Percentiles rank a stretch among this genome's conserved stretches.
Conservation (phyloP, 345 rosid species). For the Populus deltoides region DNA sequence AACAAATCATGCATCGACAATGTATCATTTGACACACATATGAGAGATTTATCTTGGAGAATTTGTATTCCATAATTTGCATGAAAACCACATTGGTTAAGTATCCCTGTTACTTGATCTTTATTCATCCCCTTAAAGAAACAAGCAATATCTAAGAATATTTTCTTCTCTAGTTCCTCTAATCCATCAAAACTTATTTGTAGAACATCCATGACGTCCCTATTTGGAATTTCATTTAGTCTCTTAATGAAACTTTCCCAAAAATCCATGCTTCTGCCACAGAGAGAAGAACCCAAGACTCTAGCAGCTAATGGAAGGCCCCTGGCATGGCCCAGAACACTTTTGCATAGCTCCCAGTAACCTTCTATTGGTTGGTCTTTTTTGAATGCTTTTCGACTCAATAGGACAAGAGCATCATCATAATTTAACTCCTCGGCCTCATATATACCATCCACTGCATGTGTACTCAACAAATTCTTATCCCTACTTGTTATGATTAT, state of each 20-base stretch:
- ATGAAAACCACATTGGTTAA: conserved; percentile 7
- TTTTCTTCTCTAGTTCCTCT: conserved; percentile 3
- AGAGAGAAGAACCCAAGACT: conserved; percentile 14
- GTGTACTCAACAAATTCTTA: conserved; percentile 3
- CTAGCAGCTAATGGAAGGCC: conserved; percentile 21
- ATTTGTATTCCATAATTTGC: conserved; percentile 13
- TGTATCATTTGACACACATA: not conserved
- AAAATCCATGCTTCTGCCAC: not conserved
- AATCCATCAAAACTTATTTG: conserved; percentile 14
- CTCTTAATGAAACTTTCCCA: conserved; percentile 12
- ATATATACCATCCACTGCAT: not conserved
- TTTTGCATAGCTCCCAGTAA: not conserved
- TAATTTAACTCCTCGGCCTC: conserved; percentile 8
- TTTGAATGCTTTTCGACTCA: conserved; percentile 7
- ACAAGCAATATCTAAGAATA: not conserved
- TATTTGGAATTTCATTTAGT: conserved; percentile 3
- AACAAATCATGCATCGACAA: conserved; percentile 17
- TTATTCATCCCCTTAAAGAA: not conserved
- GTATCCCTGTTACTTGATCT: not conserved
- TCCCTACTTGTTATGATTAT: conserved; percentile 17
- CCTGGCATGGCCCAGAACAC: conserved; percentile 6
- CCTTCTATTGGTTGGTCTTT: not conserved
- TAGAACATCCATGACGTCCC: conserved; percentile 6
- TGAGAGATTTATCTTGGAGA: conserved; percentile 9
- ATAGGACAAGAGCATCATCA: conserved; percentile 11